A percentile compares a stretch with the other conserved stretches of the same genome.
Evolutionary conservation across 2,329 filamentous ascomycete species (phyloP).

Genomic region (Trichophyton benhamiae): DNA sequence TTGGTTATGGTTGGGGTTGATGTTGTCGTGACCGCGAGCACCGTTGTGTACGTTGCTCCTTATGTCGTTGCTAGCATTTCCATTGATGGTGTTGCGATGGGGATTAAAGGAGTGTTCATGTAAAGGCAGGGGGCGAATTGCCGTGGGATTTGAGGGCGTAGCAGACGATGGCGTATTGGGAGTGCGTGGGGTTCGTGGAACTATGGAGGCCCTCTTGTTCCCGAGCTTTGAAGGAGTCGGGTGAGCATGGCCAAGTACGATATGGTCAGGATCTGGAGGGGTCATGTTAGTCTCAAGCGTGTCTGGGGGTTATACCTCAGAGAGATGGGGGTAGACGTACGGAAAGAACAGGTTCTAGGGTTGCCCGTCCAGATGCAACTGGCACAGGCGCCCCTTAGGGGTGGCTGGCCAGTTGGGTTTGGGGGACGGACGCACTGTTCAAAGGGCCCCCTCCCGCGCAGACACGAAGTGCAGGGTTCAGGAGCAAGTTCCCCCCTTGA

Average conservation of each 20-base stretch:
- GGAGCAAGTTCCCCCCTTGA: neutral
- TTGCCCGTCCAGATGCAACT: slow-evolving; percentile 1
- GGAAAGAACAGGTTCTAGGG: neutral
- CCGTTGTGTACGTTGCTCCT: neutral
- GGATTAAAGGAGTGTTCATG: neutral
- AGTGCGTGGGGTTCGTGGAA: neutral
- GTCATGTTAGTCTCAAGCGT: neutral
- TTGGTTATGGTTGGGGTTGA: neutral
- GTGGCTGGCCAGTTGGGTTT: neutral
- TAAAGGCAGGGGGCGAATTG: neutral
- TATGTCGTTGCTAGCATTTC: neutral
- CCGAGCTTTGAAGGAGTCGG: neutral
- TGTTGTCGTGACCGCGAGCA: neutral
- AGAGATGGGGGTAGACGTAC: neutral
- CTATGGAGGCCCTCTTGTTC: neutral
- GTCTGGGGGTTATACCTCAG: neutral
- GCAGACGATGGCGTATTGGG: neutral
- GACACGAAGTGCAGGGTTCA: neutral
- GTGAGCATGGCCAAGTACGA: neutral
- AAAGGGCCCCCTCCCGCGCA: neutral
- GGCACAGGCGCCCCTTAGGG: neutral
- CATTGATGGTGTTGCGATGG: neutral
- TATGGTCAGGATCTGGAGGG: neutral
- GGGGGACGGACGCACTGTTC: neutral
- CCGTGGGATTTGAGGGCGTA: neutral